These are phyloP conservation scores for Aureobasidium namibiae DNA, from an alignment of 2,329 filamentous ascomycete species.

Conservation along the genomic window DNA sequence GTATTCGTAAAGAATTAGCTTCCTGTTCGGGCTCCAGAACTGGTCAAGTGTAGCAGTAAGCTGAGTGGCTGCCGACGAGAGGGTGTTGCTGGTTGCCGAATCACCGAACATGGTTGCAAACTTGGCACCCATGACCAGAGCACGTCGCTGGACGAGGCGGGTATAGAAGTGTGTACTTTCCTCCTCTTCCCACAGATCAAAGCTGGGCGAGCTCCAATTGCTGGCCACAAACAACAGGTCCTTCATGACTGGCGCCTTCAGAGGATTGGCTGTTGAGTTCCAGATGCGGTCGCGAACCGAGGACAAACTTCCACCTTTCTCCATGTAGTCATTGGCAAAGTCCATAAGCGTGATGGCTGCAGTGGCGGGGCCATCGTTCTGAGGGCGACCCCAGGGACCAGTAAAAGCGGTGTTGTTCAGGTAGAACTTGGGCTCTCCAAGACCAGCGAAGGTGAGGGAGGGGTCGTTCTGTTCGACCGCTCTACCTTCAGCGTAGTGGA, in stretches of 20 bases:
- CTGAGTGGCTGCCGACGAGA: constrained; percentile 20
- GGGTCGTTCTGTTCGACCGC: constrained; percentile 26
- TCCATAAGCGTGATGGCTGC: constrained; percentile 25
- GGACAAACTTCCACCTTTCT: constrained; percentile 21
- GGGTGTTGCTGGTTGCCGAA: constrained; percentile 19
- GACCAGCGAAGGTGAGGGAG: constrained; percentile 21
- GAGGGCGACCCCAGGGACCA: constrained; percentile 27
- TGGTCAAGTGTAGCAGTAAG: constrained; percentile 21
- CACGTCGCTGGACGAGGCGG: constrained; percentile 24
- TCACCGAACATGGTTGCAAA: constrained; percentile 26
- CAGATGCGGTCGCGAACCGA: constrained; percentile 23
- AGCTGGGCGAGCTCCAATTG: constrained; percentile 23
- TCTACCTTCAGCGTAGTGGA: constrained; percentile 22
- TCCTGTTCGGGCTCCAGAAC: constrained; percentile 25
- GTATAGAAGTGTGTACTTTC: constrained; percentile 26
- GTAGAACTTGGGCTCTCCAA: constrained; percentile 28
- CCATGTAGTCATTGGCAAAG: constrained; percentile 23
- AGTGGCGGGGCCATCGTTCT: constrained; percentile 27
- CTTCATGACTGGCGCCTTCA: constrained; percentile 21
- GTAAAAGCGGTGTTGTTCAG: constrained; percentile 25
- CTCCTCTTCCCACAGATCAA: constrained; percentile 28
- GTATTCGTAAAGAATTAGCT: constrained; percentile 26
- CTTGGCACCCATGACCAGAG: constrained; percentile 21
- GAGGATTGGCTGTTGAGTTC: constrained; percentile 21
- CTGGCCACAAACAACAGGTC: constrained; percentile 26